A percentile compares a stretch with the other conserved stretches of the same genome.
These are phyloP conservation scores for Cyberlindnera petersonii DNA, from an alignment of 805 yeast species.

Conservation along the genomic window DNA sequence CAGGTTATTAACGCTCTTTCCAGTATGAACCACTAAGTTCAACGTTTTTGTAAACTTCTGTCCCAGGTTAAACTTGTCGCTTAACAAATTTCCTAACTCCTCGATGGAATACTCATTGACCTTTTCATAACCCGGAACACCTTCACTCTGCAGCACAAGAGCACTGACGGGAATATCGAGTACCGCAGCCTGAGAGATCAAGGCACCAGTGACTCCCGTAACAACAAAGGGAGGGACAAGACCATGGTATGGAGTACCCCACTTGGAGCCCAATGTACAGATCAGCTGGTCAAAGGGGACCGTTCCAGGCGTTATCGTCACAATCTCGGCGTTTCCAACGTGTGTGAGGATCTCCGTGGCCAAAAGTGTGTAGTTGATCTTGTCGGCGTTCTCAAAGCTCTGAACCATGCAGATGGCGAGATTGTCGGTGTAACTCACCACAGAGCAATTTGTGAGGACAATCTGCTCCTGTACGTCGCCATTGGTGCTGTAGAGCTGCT, in stretches of 20 bases:
- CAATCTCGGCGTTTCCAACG: constrained; percentile 3
- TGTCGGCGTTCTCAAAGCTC: constrained; percentile 29
- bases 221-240: constrained; percentile 59
- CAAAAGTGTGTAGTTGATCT: constrained; percentile 31
- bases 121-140: constrained; percentile 58
- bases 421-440: constrained; percentile 15
- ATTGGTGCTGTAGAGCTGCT: constrained; percentile 41
- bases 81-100: constrained; percentile 12
- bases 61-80: constrained; percentile 4
- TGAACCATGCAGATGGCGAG: constrained; percentile 15
- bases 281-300: constrained; percentile 29
- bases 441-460: constrained; percentile 9
- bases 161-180: constrained; percentile 17
- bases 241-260: constrained; percentile 10
- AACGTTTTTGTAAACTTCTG: constrained; percentile 11
- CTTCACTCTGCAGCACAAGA: constrained; percentile 49
- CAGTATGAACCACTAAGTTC: constrained; percentile 10
- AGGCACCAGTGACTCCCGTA: constrained; percentile 53
- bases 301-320: constrained; percentile 33
- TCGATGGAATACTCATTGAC: constrained; percentile 36
- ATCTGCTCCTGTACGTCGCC: constrained; percentile 9
- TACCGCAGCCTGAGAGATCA: constrained; percentile 28
- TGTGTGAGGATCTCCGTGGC: constrained; percentile 23
- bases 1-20: constrained; percentile 24
- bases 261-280: constrained; percentile 8